Conservation (phyloP, 352 stramenopile species). For the Phytophthora sojae region DNA sequence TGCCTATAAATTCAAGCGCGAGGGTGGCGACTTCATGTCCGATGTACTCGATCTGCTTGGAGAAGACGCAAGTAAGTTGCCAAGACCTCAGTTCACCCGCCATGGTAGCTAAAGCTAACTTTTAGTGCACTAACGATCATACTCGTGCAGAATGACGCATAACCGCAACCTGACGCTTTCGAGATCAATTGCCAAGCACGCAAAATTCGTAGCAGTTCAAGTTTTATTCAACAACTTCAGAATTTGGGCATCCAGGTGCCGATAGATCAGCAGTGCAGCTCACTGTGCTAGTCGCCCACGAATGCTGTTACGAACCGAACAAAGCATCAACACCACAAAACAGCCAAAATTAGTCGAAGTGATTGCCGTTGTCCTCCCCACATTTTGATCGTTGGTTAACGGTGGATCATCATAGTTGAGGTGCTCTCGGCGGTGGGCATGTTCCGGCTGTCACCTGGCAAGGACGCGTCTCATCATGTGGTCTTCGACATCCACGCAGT, state of each 20-base stretch:
- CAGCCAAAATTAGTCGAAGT: conserved; percentile 15
- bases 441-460: conserved; percentile 16
- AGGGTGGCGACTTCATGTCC: conserved; percentile 93
- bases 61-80: conserved; percentile 55
- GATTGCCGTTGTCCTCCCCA: neutral
- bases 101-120: neutral
- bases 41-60: conserved; percentile 92
- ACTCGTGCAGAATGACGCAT: conserved; percentile 15
- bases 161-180: neutral
- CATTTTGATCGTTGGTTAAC: neutral
- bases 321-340: neutral
- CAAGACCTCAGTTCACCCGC: neutral
- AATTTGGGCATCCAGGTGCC: neutral
- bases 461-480: conserved; percentile 18
- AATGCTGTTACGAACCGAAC: neutral
- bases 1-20: conserved; percentile 89
- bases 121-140: neutral
- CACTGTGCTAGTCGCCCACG: neutral
- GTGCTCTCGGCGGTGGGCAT: conserved; percentile 1
- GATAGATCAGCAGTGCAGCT: neutral
- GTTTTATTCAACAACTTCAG: neutral
- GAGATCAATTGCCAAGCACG: neutral
- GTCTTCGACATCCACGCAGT: conserved; percentile 40
- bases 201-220: neutral
- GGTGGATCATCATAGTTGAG: neutral